Evolutionary conservation across 305 asterid species (phyloP).

Genomic region (Euphrasia arctica): DNA sequence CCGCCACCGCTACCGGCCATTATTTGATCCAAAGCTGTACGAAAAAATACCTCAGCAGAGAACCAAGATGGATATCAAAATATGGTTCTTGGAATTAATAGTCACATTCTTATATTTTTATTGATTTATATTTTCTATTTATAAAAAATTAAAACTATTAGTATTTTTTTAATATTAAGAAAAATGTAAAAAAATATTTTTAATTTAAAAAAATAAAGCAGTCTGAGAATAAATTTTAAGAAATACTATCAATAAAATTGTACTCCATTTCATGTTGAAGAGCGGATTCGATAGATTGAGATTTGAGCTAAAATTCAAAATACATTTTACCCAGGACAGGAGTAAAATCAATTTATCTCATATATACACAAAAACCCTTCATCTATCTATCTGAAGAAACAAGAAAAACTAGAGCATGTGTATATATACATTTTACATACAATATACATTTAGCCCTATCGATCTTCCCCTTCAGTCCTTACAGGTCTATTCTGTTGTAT

Average conservation of each 20-base stretch:
- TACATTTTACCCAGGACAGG: background rate
- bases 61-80: no score
- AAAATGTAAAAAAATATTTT: no score
- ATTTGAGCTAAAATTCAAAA: conserved; percentile 1
- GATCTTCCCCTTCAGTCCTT: conserved; percentile 40
- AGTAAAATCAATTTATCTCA: conserved; percentile 21
- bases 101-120: no score
- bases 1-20: conserved; percentile 46
- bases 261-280: background rate
- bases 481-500: conserved; percentile 75
- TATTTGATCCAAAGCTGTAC: background rate
- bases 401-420: background rate
- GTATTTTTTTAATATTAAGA: no score
- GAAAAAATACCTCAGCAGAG: background rate
- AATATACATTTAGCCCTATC: conserved; percentile 21
- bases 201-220: no score
- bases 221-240: no score
- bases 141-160: no score
- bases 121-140: no score
- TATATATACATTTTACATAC: background rate
- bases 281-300: no score
- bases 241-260: no score
- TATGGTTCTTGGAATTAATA: no score
- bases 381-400: conserved; percentile 8
- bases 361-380: conserved; percentile 29